phyloP scores from a whole-genome alignment of 306 rosid genomes.

The Castanea sativa region DNA sequence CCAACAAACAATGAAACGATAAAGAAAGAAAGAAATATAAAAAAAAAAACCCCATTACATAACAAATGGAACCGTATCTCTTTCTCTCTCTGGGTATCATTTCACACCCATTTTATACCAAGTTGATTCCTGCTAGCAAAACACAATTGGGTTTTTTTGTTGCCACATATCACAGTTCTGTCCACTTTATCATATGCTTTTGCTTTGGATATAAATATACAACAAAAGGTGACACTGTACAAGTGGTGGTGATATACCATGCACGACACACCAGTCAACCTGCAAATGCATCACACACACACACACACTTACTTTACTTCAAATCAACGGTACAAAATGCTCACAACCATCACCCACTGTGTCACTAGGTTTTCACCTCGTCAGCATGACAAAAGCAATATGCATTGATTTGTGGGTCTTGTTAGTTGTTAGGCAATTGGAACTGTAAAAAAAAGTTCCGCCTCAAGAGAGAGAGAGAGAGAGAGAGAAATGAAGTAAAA shows the following conservation, averaged over 20 bases:
- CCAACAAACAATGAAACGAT: slow-evolving; percentile 19
- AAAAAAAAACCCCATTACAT: too few relatives aligned
- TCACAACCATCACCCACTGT: not conserved
- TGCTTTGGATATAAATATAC: too few relatives aligned
- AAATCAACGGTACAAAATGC: not conserved
- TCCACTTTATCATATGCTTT: not conserved
- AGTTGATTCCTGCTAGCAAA: not conserved
- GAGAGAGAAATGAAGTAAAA: too few relatives aligned
- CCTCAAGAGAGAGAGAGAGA: too few relatives aligned
- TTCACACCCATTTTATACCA: not conserved
- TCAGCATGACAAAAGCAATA: slow-evolving; percentile 17
- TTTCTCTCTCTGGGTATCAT: not conserved
- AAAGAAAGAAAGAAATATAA: too few relatives aligned
- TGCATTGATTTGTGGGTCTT: not conserved
- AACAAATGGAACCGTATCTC: not conserved
- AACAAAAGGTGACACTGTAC: not conserved
- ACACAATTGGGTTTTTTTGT: not conserved
- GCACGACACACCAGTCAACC: not conserved
- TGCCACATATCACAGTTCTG: not conserved
- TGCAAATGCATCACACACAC: too few relatives aligned
- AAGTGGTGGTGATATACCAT: not conserved
- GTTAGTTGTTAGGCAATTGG: too few relatives aligned
- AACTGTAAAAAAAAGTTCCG: too few relatives aligned
- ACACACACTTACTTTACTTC: not conserved
- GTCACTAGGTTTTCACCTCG: slow-evolving; percentile 3